A percentile compares a stretch with the other conserved stretches of the same genome.
phyloP scores from a whole-genome alignment of 1,284 basidiomycete genomes.

The Sporisorium graminicola region DNA sequence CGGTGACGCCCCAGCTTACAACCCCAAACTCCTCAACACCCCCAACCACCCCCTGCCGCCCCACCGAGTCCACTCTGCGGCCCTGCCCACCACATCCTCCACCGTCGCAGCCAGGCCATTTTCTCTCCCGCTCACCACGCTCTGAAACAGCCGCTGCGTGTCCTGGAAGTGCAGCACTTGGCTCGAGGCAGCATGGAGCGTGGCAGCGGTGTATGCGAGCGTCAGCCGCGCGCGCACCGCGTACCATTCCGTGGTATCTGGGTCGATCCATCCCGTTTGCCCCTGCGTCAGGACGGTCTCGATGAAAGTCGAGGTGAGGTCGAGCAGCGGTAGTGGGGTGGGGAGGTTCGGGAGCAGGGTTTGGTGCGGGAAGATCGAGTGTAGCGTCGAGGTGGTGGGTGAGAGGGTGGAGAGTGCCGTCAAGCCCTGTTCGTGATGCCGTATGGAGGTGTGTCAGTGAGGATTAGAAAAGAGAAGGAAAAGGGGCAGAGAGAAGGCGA shows the following conservation, averaged over 20 bases:
- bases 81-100: not conserved
- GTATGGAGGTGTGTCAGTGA: no score
- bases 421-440: constrained; percentile 6
- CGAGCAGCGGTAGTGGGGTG: constrained; percentile 22
- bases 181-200: constrained; percentile 23
- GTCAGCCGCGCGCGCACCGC: constrained; percentile 13
- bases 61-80: constrained; percentile 32
- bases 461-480: no score
- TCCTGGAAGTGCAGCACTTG: constrained; percentile 9
- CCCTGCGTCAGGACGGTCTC: constrained; percentile 5
- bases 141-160: constrained; percentile 11
- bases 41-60: constrained; percentile 48
- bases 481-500: no score
- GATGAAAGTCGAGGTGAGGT: constrained; percentile 16
- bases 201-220: constrained; percentile 23
- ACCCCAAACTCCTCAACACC: constrained; percentile 27
- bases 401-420: constrained; percentile 24
- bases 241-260: constrained; percentile 42
- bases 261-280: constrained; percentile 19
- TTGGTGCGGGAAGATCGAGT: constrained; percentile 22
- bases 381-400: constrained; percentile 6
- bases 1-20: not conserved
- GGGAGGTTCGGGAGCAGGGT: constrained; percentile 26
- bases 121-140: constrained; percentile 18
- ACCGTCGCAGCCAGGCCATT: constrained; percentile 15